Evolutionary conservation across 495 filamentous ascomycete species (phyloP), one percentile per base, ranked within the genome.

Genomic region (Aspergillus sclerotioniger): DNA sequence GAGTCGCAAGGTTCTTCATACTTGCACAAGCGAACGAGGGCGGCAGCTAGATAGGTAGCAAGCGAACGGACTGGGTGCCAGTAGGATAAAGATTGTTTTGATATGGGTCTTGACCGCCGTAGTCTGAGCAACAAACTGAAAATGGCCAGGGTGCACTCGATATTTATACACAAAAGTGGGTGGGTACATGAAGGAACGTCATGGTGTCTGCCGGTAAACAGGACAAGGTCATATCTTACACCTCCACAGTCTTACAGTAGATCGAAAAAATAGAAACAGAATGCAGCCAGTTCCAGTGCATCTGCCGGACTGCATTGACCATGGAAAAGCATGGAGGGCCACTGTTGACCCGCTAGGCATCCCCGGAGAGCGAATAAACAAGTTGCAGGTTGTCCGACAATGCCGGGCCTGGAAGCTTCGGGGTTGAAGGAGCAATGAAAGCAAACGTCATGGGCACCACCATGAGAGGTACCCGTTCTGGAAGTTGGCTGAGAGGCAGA

Each of bases 61-160:
- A 58, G 49, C 35, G 58, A 61, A 57, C 54, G 62, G 35, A 57
- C 33, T 41, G 51, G 44, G 32, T 54, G 29, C 35, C 51, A n/a
- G 15, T 17, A 51, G 53, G 17, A 31, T 35, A 28, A 60, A 60
- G 53, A 47, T 41, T 28, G 41, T 56, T 50, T 41, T 48, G n/a
- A 16, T 65, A 51, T 31, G 62, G 43, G 66, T 41, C 2, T 41
- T 41, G 37, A 41, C 37, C 12, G 8, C 8, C 12, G 58, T 47
- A 49, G 31, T 21, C 13, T 49, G 3, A 57, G 10, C 8, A 67
- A 90, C 78, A 63, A 90, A 91, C 3, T 87, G 70, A 43, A 81
- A 64, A 66, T 91, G 90, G 9, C 88, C 80, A 90, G 75, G 44
- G 28, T 16, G 90, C 77, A 54, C 66, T 61, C 19, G 65, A 61